Percentiles rank a stretch among this genome's conserved stretches.
These are phyloP conservation scores for Arctostaphylos glauca DNA, from an alignment of 148 eudicot genomes.

Conservation along the genomic window DNA sequence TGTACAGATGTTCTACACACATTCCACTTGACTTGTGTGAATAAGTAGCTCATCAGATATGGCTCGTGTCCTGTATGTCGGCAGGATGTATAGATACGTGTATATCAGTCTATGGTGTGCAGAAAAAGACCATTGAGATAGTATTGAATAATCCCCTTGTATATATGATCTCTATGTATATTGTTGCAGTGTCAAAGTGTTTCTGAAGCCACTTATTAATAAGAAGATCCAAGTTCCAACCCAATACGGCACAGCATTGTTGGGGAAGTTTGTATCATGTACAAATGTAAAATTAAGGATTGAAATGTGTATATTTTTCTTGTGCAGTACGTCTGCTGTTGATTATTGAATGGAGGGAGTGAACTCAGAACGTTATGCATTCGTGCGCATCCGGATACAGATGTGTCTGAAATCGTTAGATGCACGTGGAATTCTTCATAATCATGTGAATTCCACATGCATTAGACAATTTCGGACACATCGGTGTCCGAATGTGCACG, in stretches of 20 bases:
- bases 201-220: not conserved
- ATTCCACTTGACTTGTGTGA: conserved; percentile 51
- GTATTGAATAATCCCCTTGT: not conserved
- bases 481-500: too few relatives aligned
- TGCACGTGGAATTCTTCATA: too few relatives aligned
- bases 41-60: conserved; percentile 45
- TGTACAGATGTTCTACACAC: conserved; percentile 22
- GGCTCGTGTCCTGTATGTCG: conserved; percentile 61
- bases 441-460: too few relatives aligned
- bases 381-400: too few relatives aligned
- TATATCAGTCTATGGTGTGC: not conserved
- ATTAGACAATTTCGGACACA: too few relatives aligned
- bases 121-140: conserved; percentile 1
- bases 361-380: not conserved
- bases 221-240: too few relatives aligned
- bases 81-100: conserved; percentile 25
- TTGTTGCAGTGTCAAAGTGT: not conserved
- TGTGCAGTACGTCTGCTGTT: not conserved
- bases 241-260: too few relatives aligned
- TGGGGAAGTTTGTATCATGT: not conserved
- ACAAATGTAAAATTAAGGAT: not conserved
- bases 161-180: not conserved
- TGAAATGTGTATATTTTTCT: not conserved
- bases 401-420: too few relatives aligned
- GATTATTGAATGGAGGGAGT: not conserved